A percentile compares a stretch with the other conserved stretches of the same genome.
Evolutionary conservation across 2,329 filamentous ascomycete genomes (phyloP).

Genomic region (Xylaria sp.): DNA sequence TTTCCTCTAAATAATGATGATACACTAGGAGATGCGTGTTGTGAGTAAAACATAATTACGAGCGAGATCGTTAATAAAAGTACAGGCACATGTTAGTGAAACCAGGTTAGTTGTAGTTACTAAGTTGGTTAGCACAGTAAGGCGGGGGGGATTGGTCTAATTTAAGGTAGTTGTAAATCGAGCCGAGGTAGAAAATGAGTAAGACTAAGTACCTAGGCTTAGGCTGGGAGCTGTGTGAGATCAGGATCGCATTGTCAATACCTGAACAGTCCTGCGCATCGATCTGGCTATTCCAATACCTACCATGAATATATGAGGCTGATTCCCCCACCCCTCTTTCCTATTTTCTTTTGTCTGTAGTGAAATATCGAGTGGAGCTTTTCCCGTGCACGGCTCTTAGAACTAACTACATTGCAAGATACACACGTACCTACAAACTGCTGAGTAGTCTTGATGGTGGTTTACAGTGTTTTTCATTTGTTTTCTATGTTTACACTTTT

Average conservation of each 20-base stretch:
- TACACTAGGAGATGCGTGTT: not conserved
- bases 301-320: no score
- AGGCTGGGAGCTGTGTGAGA: not conserved
- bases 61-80: no score
- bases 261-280: no score
- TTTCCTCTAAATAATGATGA: not conserved
- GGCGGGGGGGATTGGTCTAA: not conserved
- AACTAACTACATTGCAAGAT: not conserved
- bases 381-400: not conserved
- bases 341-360: not conserved
- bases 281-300: no score
- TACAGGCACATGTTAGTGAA: not conserved
- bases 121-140: not conserved
- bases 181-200: not conserved
- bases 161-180: no score
- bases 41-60: not conserved
- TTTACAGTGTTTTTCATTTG: slow-evolving; percentile 26
- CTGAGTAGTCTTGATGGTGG: not conserved
- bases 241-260: not conserved
- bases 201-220: not conserved
- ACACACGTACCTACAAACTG: not conserved
- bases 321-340: not conserved
- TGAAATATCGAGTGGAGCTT: not conserved
- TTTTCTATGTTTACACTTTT: slow-evolving; percentile 34
- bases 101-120: not conserved